Base-by-base conservation (phyloP, 2,329 filamentous ascomycete species). In the Metarhizium sp. region DNA sequence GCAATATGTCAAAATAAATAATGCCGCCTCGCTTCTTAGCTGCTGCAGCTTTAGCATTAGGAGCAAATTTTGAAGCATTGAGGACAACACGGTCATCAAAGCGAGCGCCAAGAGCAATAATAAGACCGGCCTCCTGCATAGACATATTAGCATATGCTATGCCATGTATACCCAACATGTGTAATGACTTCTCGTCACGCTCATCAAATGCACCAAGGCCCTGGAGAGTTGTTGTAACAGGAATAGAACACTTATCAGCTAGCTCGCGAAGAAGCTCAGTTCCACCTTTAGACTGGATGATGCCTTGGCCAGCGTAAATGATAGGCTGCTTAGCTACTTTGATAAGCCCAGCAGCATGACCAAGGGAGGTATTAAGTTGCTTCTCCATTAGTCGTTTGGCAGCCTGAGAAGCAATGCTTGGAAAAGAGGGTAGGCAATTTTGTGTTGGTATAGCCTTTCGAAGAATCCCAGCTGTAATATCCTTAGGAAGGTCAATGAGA, bases 151-250 rank as follows among this genome's bases (percentile, higher is more conserved):
- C 94, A 67, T 95, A 99, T 7, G 91, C 92, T 7, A 92, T 88
- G 58, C 94, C 94, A 77, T 97, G 92, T 92, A 97, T 97, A 61
- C 94, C 94, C 34, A 97, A 84, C 94, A 99, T 99, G 75, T 97
- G 92, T 52, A 97, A 80, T 47, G 92, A 88, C 81, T 96, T 96
- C 62, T 90, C 84, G 66, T 97, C 90, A 11, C 94, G 81, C 76
- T 97, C 94, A 66, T 97, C 92, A 62, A 87, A 97, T 20, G 84
- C 90, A 64, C 94, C 94, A 7, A 99, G 83, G 63, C 92, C 94
- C 66, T 96, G 92, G 7, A 99, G 85, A 54, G 94, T 96, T 32
- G 94, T 97, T 16, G 92, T 96, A 47, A 99, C 94, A 51, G 94
- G 94, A 61, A 97, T 95, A 57, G 85, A 87, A 38, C 86, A 83